These are phyloP conservation scores for Podila verticillata DNA, from an alignment of 192 early-diverging fungal genomes.

Conservation along the genomic window DNA sequence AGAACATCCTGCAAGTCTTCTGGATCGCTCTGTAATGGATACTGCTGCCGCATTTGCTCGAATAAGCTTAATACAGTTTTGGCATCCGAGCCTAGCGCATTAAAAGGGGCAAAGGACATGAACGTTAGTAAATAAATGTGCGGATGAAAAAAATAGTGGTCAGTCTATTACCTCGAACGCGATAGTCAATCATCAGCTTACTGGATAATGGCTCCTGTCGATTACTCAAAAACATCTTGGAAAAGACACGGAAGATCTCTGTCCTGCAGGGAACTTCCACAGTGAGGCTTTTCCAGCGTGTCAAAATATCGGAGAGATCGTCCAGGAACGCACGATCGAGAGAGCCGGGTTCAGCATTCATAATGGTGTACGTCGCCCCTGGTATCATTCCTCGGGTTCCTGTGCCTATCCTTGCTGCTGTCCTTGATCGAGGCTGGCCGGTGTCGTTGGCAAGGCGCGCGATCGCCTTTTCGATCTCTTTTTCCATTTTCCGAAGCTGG, in stretches of 20 bases:
- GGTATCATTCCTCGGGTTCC: conserved; percentile 33
- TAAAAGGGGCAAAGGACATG: neutral
- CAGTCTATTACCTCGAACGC: neutral
- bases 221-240: conserved; percentile 23
- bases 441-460: conserved; percentile 12
- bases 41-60: conserved; percentile 30
- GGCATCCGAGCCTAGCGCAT: conserved; percentile 13
- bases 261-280: conserved; percentile 35
- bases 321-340: conserved; percentile 24
- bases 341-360: conserved; percentile 13
- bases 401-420: conserved; percentile 27
- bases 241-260: conserved; percentile 23
- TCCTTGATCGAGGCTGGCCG: conserved; percentile 19
- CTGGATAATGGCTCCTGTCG: conserved; percentile 18
- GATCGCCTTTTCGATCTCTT: conserved; percentile 54
- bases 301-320: conserved; percentile 25
- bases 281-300: conserved; percentile 14
- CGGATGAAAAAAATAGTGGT: neutral
- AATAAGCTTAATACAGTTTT: conserved; percentile 16
- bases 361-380: conserved; percentile 24
- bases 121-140: too few relatives aligned
- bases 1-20: conserved; percentile 37
- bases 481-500: conserved; percentile 55
- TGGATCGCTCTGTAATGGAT: conserved; percentile 27
- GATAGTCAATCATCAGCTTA: conserved; percentile 1